phyloP scores from a whole-genome alignment of 1,139 yeast species.

The Geotrichum macrosporum region DNA sequence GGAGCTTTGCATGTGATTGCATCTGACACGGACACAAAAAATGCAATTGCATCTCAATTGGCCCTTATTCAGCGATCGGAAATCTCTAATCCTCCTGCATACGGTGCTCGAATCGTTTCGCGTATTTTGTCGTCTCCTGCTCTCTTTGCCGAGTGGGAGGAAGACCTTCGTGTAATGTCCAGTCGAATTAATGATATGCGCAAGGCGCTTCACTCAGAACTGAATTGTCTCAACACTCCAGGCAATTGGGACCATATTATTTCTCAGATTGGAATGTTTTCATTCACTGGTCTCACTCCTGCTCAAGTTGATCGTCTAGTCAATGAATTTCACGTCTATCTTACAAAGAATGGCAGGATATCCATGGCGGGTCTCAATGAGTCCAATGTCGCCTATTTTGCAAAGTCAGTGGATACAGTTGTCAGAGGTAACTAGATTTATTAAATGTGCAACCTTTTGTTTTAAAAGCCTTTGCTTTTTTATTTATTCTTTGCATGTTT shows the following conservation, averaged over 20 bases:
- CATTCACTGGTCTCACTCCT: constrained; percentile 74
- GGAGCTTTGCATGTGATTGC: constrained; percentile 69
- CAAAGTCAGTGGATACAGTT: constrained; percentile 53
- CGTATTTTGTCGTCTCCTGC: constrained; percentile 59
- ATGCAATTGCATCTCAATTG: constrained; percentile 67
- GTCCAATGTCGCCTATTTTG: constrained; percentile 74
- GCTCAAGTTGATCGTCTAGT: constrained; percentile 68
- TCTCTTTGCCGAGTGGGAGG: constrained; percentile 69
- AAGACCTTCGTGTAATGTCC: constrained; percentile 72
- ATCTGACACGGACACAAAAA: constrained; percentile 32
- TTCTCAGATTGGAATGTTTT: constrained; percentile 95
- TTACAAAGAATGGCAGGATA: constrained; percentile 86
- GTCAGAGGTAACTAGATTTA: constrained; percentile 3
- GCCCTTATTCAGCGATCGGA: constrained; percentile 78
- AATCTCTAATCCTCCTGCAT: constrained; percentile 91
- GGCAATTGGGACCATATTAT: constrained; percentile 84
- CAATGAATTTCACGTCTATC: constrained; percentile 70
- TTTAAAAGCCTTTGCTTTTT: background rate
- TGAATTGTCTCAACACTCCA: constrained; percentile 53
- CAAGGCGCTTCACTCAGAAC: constrained; percentile 42
- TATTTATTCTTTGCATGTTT: background rate
- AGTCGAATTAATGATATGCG: constrained; percentile 75
- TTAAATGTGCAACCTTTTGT: background rate
- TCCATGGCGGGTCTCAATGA: constrained; percentile 87
- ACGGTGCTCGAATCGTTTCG: constrained; percentile 86